Percentiles rank a stretch among this genome's conserved stretches.
phyloP scores from a whole-genome alignment of 179 eudicot species.

The Corrigiola litoralis region DNA sequence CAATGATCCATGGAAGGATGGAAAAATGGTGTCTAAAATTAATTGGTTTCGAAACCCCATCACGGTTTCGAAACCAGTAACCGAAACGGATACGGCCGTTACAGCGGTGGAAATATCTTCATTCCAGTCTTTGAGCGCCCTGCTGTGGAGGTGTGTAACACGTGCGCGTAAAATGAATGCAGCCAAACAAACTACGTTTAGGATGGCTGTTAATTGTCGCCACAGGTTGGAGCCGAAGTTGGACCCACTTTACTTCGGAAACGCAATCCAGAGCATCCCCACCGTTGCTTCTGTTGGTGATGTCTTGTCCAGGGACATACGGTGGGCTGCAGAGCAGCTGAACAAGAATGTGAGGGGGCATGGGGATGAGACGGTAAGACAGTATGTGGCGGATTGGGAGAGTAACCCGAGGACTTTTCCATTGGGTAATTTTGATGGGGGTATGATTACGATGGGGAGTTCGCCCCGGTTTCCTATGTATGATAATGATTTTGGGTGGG shows the following conservation, averaged over 20 bases:
- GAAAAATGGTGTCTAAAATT: conserved; percentile 28
- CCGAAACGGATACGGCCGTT: conserved; percentile 24
- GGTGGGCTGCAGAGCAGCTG: conserved; percentile 72
- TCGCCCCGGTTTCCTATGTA: conserved; percentile 96
- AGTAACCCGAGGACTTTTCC: conserved; percentile 70
- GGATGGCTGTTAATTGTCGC: conserved; percentile 95
- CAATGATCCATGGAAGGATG: conserved; percentile 47
- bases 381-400: conserved; percentile 69
- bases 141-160: conserved; percentile 82
- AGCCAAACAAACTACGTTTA: conserved; percentile 58
- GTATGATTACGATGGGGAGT: conserved; percentile 93
- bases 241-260: conserved; percentile 77
- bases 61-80: conserved; percentile 20
- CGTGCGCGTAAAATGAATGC: conserved; percentile 55
- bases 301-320: conserved; percentile 45
- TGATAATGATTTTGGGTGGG: conserved; percentile 95
- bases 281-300: conserved; percentile 58
- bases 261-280: conserved; percentile 87
- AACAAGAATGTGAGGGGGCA: conserved; percentile 71
- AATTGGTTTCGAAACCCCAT: conserved; percentile 37
- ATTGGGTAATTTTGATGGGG: conserved; percentile 85
- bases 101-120: conserved; percentile 69
- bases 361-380: conserved; percentile 57
- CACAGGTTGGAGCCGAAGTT: conserved; percentile 71
- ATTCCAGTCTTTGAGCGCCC: conserved; percentile 70